Base-by-base conservation (phyloP, 805 yeast species). In the Starmerella lactis-condensi region DNA sequence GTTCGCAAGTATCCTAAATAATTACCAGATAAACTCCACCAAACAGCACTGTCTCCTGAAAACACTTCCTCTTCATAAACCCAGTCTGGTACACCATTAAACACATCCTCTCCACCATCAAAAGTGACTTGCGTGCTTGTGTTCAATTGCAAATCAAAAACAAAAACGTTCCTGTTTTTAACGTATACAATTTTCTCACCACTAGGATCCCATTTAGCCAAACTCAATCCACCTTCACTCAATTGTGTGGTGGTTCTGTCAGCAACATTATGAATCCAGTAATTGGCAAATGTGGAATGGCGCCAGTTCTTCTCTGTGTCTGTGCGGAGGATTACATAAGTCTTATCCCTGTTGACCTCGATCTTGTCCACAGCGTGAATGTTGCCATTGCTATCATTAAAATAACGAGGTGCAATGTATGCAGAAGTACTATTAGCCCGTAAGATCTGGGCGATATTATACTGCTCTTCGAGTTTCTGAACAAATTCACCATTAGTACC, bases 61-160 rank as follows among this genome's bases (percentile, higher is more conserved):
- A 76, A 63, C 1, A 81, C 89, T 52, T 81, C 94, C 43, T 81
- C 94, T 47, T 82, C 94, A 43, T 81, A 81, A 6, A 79, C 91
- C 94, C 94, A 81, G 48, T 81, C 93, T 0, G 93, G 91, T 38
- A 73, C 72, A 2, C 93, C 94, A 48, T 82, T 75, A 54, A 81
- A 79, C 6, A 78, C 59, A 39, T 68, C 62, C 1, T 59, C 62
- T 21, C 72, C 70, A 11, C 93, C 93, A 45, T 76, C 89, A 24
- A 38, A 37, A 0, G 94, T 76, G 10, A 77, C 54, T 39, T 69
- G 72, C 4, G 45, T 54, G 0, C 56, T 43, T 40, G 13, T 49
- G 38, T 24, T 46, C 31, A 38, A 13, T 22, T 40, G 35, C 38
- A 48, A 26, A 4, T 31, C 28, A 43, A 65, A 61, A 10, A 76